Base-by-base conservation (phyloP, 768 basidiomycete genomes). In the Russula sp. region DNA sequence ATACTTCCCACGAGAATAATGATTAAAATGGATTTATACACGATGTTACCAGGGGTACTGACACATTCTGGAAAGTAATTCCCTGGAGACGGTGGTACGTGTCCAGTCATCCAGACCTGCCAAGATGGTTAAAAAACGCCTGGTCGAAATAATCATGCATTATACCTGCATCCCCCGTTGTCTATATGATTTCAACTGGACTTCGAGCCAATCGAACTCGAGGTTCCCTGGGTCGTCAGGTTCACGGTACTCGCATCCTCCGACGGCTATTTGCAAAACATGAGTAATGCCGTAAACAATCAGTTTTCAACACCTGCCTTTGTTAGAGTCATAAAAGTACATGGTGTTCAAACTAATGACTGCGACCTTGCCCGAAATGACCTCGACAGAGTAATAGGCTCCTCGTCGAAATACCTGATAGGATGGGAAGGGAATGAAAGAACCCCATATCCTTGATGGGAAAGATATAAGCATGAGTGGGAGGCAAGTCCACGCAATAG, bases 261-360 rank as follows among this genome's bases (percentile, higher is more conserved):
- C 82, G 48, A 91, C 89, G 68, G 87, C 92, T 93, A 63, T 51
- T 55, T n/a, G 32, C 2, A 20, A 30, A 42, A 55, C 14, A 20
- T 48, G 28, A 44, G 32, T 3, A 44, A 10, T 16, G 49, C 22
- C 24, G 4, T 11, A 38, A 24, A 34, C 18, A 3, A 62, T 32
- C 38, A 20, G 16, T 36, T 36, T 36, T 36, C 36, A 46, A 22
- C 32, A 36, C 78, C 63, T 59, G 88, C 91, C 88, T 78, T 90
- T 90, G 75, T 94, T 94, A 16, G 89, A 86, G 73, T 92, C 89
- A 74, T 89, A 95, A 77, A 91, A 94, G 76, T 91, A 95, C 77
- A 95, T 83, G 0, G 93, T 94, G 74, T 94, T 97, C 57, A 95
- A 77, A 68, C 88, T 89, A 71, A 97, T 86, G 55, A 87, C 89